Conservation (phyloP, 2,329 filamentous ascomycete species). For the Neofusicoccum parvum region DNA sequence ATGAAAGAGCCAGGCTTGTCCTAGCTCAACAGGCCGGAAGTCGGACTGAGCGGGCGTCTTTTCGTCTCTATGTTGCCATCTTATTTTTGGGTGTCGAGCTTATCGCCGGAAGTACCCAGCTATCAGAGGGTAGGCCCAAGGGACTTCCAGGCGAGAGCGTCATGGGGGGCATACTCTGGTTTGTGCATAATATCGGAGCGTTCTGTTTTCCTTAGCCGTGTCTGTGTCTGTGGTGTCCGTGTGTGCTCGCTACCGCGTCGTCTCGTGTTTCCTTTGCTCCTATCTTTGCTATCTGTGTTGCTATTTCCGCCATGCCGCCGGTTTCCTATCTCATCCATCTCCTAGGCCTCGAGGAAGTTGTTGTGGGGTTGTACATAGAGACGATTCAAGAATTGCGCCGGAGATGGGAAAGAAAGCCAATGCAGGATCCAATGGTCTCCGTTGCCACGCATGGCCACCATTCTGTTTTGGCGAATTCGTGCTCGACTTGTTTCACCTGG, state of each 20-base stretch:
- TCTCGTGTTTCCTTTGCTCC: not conserved
- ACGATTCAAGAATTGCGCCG: not conserved
- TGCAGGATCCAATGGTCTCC: not conserved
- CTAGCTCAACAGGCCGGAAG: not conserved
- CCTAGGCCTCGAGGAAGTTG: too few species aligned
- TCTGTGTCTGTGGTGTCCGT: not conserved
- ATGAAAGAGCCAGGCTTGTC: too few species aligned
- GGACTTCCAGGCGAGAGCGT: not conserved
- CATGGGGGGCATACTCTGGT: conserved; percentile 13
- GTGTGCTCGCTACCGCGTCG: conserved; percentile 7
- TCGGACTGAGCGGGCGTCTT: not conserved
- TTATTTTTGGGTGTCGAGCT: conserved; percentile 1
- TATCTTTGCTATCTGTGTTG: not conserved
- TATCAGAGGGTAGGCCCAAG: not conserved
- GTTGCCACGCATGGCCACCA: not conserved
- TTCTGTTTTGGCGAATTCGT: not conserved
- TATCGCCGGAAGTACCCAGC: conserved; percentile 16
- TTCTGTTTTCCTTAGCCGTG: not conserved
- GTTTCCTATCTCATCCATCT: not conserved
- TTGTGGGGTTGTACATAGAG: not conserved
- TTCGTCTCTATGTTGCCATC: not conserved
- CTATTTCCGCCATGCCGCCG: not conserved
- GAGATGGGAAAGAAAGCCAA: not conserved
- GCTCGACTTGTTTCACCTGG: not conserved
- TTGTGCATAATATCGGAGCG: conserved; percentile 20